These are phyloP conservation scores for Didymella keratinophila DNA, from an alignment of 2,329 filamentous ascomycete species.

Conservation along the genomic window DNA sequence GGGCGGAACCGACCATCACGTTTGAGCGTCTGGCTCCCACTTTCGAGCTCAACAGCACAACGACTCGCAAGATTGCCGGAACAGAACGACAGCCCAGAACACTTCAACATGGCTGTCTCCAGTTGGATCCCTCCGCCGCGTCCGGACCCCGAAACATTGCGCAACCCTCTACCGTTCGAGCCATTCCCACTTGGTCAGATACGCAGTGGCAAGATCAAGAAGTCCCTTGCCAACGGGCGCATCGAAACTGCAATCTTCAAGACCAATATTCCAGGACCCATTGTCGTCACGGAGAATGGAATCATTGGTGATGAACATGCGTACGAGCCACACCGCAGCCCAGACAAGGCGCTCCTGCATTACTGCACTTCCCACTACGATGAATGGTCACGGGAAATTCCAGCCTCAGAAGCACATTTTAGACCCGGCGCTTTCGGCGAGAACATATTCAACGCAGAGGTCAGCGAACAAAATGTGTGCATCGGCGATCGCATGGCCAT, in stretches of 20 bases:
- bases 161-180: slow-evolving; percentile 34
- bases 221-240: slow-evolving; percentile 60
- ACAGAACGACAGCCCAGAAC: background rate
- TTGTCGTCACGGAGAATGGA: slow-evolving; percentile 59
- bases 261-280: slow-evolving; percentile 52
- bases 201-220: slow-evolving; percentile 65
- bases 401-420: slow-evolving; percentile 61
- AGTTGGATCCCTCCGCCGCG: slow-evolving; percentile 34
- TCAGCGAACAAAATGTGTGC: slow-evolving; percentile 71
- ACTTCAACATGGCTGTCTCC: slow-evolving; percentile 25
- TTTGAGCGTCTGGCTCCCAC: background rate
- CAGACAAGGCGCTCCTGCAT: slow-evolving; percentile 69
- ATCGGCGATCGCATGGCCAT: slow-evolving; percentile 69
- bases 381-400: slow-evolving; percentile 63
- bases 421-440: slow-evolving; percentile 69
- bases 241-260: slow-evolving; percentile 66
- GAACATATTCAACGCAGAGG: slow-evolving; percentile 65
- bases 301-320: slow-evolving; percentile 69
- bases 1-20: slow-evolving; percentile 9
- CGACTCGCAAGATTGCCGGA: background rate
- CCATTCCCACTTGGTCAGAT: slow-evolving; percentile 64
- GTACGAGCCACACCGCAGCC: slow-evolving; percentile 66
- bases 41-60: background rate
- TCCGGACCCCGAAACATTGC: slow-evolving; percentile 31
- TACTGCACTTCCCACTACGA: slow-evolving; percentile 69